A percentile compares a stretch with the other conserved stretches of the same genome.
These are phyloP conservation scores for Pelargonium australe DNA, from an alignment of 441 rosid genomes.

Conservation along the genomic window DNA sequence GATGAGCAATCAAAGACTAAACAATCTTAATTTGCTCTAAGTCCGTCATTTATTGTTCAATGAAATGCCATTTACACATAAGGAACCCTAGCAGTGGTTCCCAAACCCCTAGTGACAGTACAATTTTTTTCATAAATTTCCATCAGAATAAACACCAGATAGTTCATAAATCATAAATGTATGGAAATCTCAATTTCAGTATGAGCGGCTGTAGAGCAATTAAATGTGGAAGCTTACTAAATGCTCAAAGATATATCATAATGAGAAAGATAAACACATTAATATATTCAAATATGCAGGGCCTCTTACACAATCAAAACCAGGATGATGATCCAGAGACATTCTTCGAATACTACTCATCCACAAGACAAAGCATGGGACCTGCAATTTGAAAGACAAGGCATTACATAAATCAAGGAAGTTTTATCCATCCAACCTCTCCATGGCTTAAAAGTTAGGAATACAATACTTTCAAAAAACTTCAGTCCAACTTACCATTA, in stretches of 20 bases:
- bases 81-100: background rate
- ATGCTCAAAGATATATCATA: background rate
- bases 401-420: conserved; percentile 7
- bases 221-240: background rate
- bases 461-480: conserved; percentile 1
- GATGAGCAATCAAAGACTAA: too few relatives aligned
- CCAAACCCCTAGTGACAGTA: background rate
- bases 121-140: background rate
- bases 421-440: background rate
- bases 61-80: too few relatives aligned
- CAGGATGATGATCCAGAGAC: conserved; percentile 80
- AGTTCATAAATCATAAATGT: background rate
- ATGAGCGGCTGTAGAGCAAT: background rate
- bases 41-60: too few relatives aligned
- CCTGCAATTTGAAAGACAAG: conserved; percentile 36
- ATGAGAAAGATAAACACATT: background rate
- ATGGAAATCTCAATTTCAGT: background rate
- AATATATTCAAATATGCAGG: conserved; percentile 14
- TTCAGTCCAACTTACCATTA: background rate
- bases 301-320: conserved; percentile 73
- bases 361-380: conserved; percentile 83
- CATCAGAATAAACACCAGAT: background rate
- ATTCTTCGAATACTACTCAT: conserved; percentile 71
- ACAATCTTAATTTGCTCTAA: too few relatives aligned
- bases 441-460: too few relatives aligned